Evolutionary conservation across 805 yeast genomes (phyloP).

Genomic region (Starmerella powellii): DNA sequence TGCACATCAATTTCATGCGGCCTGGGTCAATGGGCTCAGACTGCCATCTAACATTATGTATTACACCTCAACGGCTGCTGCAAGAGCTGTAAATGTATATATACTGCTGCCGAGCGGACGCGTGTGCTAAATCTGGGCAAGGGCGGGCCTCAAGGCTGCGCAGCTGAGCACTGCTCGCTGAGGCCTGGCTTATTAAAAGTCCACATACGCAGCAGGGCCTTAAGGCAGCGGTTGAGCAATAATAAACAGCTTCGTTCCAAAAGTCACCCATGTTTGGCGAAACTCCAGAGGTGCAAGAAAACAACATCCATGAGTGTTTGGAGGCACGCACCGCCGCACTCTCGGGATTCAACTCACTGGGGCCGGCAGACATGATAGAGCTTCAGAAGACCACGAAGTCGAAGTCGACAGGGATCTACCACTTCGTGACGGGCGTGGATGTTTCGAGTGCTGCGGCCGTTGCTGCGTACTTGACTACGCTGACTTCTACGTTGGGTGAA

Average conservation of each 20-base stretch:
- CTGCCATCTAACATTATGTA: too few species aligned
- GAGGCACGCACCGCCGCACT: constrained; percentile 38
- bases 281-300: constrained; percentile 30
- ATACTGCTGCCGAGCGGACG: too few species aligned
- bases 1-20: too few species aligned
- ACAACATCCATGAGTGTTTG: constrained; percentile 41
- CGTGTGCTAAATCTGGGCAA: too few species aligned
- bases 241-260: neutral
- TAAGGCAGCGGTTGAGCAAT: neutral
- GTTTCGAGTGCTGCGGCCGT: constrained; percentile 42
- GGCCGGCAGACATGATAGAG: constrained; percentile 64
- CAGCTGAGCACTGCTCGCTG: too few species aligned
- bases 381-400: constrained; percentile 33
- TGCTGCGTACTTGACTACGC: constrained; percentile 44
- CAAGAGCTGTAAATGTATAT: too few species aligned
- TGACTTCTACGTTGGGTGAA: constrained; percentile 36
- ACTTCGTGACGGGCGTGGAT: constrained; percentile 43
- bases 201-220: neutral
- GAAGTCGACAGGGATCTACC: constrained; percentile 43
- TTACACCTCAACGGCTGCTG: too few species aligned
- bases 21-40: too few species aligned
- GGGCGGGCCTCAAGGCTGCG: too few species aligned
- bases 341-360: constrained; percentile 41
- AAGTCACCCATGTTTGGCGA: constrained; percentile 15
- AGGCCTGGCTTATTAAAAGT: too few species aligned